phyloP scores from a whole-genome alignment of 371 early-diverging fungal genomes.

The Mortierella sp. region DNA sequence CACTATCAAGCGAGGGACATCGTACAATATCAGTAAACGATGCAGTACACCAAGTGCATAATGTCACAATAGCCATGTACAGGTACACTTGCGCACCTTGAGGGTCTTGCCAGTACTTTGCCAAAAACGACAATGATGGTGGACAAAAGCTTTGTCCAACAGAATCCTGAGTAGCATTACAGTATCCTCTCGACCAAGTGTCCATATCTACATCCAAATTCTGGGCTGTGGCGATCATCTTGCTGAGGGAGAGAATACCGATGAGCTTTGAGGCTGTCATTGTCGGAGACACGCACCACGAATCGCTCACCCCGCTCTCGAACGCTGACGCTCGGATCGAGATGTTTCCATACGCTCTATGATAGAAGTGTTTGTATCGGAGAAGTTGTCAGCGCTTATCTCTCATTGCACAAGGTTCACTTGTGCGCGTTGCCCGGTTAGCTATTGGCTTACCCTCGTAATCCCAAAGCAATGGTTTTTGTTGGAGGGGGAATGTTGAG shows the following conservation, averaged over 20 bases:
- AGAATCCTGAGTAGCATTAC: conserved; percentile 64
- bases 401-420: background rate
- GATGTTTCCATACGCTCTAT: conserved; percentile 65
- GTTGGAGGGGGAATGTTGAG: conserved; percentile 46
- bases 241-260: conserved; percentile 68
- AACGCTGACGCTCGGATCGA: conserved; percentile 67
- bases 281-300: conserved; percentile 75
- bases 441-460: conserved; percentile 68
- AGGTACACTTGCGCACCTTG: conserved; percentile 62
- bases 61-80: background rate
- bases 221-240: conserved; percentile 62
- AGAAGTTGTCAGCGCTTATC: background rate
- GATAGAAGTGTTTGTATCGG: background rate
- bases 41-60: background rate
- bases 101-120: conserved; percentile 91
- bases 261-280: conserved; percentile 73
- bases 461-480: conserved; percentile 64
- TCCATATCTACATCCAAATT: conserved; percentile 52
- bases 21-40: background rate
- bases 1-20: background rate
- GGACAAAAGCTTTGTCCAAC: conserved; percentile 67
- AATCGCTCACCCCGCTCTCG: conserved; percentile 47
- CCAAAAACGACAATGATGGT: conserved; percentile 81
- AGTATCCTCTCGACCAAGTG: conserved; percentile 39
- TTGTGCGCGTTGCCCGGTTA: too few species aligned